Evolutionary conservation across 108 stramenopile species (phyloP).

Genomic region (Asterionellopsis glacialis): DNA sequence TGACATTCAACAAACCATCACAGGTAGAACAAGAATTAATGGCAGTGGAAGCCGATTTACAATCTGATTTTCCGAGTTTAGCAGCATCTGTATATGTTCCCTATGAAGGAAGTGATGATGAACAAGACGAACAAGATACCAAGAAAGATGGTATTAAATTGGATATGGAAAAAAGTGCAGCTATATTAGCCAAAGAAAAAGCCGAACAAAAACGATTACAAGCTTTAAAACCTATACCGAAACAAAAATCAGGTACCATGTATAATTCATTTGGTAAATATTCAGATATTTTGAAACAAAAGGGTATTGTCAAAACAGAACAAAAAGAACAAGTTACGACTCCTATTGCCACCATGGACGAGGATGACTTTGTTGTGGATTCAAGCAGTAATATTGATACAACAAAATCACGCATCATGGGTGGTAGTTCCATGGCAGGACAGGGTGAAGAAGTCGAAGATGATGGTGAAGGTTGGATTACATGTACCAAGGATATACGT

Average conservation of each 20-base stretch:
- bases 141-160: conserved; percentile 25
- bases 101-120: conserved; percentile 65
- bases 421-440: conserved; percentile 27
- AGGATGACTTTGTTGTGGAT: conserved; percentile 5
- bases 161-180: not conserved
- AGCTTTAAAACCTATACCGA: conserved; percentile 24
- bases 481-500: conserved; percentile 58
- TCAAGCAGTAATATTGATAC: conserved; percentile 10
- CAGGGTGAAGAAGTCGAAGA: conserved; percentile 67
- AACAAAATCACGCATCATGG: conserved; percentile 50
- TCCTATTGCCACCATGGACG: not conserved
- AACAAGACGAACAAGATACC: conserved; percentile 27
- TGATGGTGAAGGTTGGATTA: conserved; percentile 90
- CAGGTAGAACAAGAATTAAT: conserved; percentile 3
- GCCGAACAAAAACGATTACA: conserved; percentile 32
- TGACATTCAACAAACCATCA: not conserved
- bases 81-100: conserved; percentile 58
- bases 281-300: conserved; percentile 36
- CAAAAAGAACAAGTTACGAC: conserved; percentile 17
- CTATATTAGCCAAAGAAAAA: conserved; percentile 29
- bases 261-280: conserved; percentile 83
- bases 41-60: conserved; percentile 32
- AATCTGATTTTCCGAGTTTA: conserved; percentile 73
- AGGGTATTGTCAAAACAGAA: conserved; percentile 18
- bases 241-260: conserved; percentile 43